Evolutionary conservation across 768 basidiomycete genomes (phyloP).

Genomic region (Lactarius deliciosus): DNA sequence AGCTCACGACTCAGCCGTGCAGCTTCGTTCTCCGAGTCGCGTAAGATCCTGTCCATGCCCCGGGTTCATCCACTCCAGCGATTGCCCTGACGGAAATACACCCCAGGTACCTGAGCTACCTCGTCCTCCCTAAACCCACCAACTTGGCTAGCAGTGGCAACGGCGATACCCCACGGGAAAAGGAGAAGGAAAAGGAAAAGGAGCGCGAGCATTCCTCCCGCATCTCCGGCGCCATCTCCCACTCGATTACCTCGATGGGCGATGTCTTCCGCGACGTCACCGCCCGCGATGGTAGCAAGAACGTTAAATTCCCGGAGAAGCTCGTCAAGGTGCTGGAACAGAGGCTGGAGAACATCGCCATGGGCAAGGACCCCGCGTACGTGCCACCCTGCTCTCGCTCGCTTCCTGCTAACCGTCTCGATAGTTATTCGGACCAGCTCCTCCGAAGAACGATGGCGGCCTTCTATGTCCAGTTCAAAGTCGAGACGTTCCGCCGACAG

Average conservation of each 20-base stretch:
- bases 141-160: conserved; percentile 33
- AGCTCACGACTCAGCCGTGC: conserved; percentile 24
- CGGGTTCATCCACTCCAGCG: background rate
- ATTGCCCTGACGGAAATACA: conserved; percentile 5
- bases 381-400: conserved; percentile 36
- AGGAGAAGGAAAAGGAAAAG: conserved; percentile 52
- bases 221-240: conserved; percentile 59
- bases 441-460: conserved; percentile 88
- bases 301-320: conserved; percentile 92
- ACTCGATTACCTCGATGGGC: conserved; percentile 57
- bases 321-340: conserved; percentile 87
- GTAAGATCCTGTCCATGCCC: conserved; percentile 47
- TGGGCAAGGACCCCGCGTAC: conserved; percentile 88
- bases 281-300: conserved; percentile 68
- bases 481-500: conserved; percentile 80
- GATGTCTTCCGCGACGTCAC: conserved; percentile 76
- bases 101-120: conserved; percentile 66
- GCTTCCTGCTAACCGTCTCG: conserved; percentile 1
- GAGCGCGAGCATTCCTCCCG: conserved; percentile 68
- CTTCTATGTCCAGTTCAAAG: conserved; percentile 88
- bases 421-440: conserved; percentile 85
- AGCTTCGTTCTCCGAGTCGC: conserved; percentile 84
- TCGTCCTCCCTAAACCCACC: conserved; percentile 59
- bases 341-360: conserved; percentile 87
- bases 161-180: conserved; percentile 39